Base-by-base conservation (phyloP, 495 filamentous ascomycete species). In the Daldinia bambusicola region DNA sequence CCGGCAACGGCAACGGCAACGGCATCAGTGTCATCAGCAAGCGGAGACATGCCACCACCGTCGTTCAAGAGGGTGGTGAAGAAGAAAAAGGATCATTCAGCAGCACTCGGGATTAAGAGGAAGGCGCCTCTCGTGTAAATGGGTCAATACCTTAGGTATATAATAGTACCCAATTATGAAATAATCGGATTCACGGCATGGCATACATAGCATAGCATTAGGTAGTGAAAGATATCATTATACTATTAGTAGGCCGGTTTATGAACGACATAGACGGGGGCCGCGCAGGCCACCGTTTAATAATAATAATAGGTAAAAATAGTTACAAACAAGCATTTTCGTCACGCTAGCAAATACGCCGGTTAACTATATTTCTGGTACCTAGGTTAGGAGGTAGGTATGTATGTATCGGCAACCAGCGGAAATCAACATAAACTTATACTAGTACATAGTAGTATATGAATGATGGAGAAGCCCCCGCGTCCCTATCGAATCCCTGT, bases 21-120 rank as follows among this genome's bases (percentile, higher is more conserved):
- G 22, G 69, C 68, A 34, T 51, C 75, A 26, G 26, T 26, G 43
- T 13, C 80, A 20, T 65, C 77, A 1, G 1, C 0, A 56, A 26
- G 14, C 3, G 26, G 1, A 26, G 75, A 76, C 16, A 71, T 85
- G 62, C 85, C 90, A 14, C 81, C 89, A n/a, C 88, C 91, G 12
- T 88, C 84, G 2, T 96, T 97, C 78, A 91, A 92, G 74, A 83
- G 90, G 63, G 87, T 89, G 30, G 88, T 92, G 67, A 96, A 94
- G 84, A 89, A 92, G 77, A 97, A 95, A 80, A 95, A 94, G 83
- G 88, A 92, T 61, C 83, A 89, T 57, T 77, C 84, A 9, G 89
- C 89, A 34, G 79, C 88, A 31, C 75, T 97, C 67, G 94, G 94
- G 0, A 98, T 97, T 75, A 98, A 97, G 85, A 97, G 94, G 86